Conservation (phyloP, 176 grass and related monocot genomes). For the Otatea glauca region DNA sequence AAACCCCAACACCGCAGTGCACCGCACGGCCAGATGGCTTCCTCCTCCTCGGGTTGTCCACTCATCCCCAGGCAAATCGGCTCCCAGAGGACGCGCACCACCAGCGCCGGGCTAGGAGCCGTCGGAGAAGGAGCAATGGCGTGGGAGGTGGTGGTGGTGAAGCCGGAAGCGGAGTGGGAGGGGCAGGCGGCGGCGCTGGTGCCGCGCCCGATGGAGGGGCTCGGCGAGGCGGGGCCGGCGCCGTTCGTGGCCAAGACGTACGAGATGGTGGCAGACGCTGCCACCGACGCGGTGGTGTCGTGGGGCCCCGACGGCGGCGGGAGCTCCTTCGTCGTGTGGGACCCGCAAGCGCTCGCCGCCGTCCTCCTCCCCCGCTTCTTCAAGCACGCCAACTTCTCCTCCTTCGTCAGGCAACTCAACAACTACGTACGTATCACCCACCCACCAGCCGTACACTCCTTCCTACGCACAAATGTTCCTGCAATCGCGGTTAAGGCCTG, state of each 20-base stretch:
- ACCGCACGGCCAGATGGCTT: background rate
- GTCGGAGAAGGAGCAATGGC: constrained; percentile 5
- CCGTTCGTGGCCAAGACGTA: constrained; percentile 69
- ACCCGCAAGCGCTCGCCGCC: constrained; percentile 52
- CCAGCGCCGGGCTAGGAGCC: background rate
- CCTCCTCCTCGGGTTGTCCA: background rate
- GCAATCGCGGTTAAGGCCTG: background rate
- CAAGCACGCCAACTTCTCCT: constrained; percentile 88
- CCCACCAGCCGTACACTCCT: background rate
- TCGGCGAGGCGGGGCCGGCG: constrained; percentile 36
- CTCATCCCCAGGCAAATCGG: background rate
- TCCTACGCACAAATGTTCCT: background rate
- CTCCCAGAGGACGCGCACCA: background rate
- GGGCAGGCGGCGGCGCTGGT: background rate
- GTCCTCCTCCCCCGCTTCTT: constrained; percentile 66
- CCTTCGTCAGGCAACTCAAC: constrained; percentile 82
- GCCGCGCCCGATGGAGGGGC: constrained; percentile 40
- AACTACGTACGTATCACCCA: constrained; percentile 54
- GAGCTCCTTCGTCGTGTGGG: constrained; percentile 72
- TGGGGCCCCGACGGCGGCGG: constrained; percentile 42
- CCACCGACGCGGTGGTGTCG: constrained; percentile 57
- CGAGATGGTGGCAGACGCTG: constrained; percentile 60
- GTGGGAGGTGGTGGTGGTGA: constrained; percentile 17
- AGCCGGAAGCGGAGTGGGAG: constrained; percentile 25
- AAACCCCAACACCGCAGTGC: too few species aligned